These are phyloP conservation scores for Blastocystis sp. DNA, from an alignment of 352 stramenopile genomes.

Conservation along the genomic window DNA sequence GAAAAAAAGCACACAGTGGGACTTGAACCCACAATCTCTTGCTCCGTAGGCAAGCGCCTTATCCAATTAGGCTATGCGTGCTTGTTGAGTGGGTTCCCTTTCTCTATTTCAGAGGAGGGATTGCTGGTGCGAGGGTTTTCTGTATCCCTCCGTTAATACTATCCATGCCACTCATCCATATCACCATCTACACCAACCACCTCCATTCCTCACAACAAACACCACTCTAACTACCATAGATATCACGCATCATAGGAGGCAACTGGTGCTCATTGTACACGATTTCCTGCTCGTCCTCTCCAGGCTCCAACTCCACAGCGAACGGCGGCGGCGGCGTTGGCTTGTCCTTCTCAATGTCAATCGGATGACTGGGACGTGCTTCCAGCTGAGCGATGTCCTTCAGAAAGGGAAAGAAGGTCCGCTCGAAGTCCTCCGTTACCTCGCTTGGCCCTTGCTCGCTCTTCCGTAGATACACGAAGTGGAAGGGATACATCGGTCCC, in stretches of 20 bases:
- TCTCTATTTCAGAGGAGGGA: background rate
- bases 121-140: no score
- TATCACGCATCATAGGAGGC: background rate
- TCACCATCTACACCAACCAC: background rate
- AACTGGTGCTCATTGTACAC: background rate
- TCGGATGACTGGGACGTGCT: background rate
- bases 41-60: background rate
- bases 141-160: no score
- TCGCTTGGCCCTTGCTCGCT: background rate
- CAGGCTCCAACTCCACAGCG: background rate
- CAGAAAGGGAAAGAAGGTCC: background rate
- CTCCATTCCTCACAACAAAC: background rate
- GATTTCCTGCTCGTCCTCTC: background rate
- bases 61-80: no score
- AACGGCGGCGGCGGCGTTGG: background rate
- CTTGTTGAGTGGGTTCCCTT: background rate
- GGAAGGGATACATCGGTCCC: slow-evolving; percentile 9
- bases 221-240: background rate
- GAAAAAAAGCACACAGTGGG: background rate
- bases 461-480: slow-evolving; percentile 7
- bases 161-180: background rate
- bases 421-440: background rate
- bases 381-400: background rate
- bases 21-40: background rate
- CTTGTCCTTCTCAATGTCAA: background rate